Evolutionary conservation across 2,329 filamentous ascomycete genomes (phyloP).

Genomic region (Macroventuria anomochaeta): DNA sequence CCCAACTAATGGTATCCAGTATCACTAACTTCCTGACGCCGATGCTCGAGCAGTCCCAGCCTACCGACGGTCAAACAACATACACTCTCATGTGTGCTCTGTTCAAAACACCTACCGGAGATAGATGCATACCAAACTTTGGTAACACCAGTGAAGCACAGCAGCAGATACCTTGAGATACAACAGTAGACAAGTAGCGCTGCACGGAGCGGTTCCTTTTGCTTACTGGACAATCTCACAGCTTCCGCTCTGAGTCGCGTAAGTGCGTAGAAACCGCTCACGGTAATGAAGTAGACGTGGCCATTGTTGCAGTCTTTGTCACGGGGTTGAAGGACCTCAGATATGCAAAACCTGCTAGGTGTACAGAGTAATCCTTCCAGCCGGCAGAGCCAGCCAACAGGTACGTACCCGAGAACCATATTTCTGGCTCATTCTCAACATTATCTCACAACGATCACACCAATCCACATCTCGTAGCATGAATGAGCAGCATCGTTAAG

Average conservation of each 20-base stretch:
- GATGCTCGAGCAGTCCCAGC: background rate
- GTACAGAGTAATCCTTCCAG: background rate
- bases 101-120: background rate
- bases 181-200: background rate
- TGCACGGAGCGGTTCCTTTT: background rate
- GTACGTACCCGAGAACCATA: background rate
- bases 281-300: background rate
- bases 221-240: background rate
- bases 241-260: background rate
- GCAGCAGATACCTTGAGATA: slow-evolving; percentile 4
- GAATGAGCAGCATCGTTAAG: slow-evolving; percentile 4
- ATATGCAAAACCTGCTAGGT: background rate
- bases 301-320: too few species aligned
- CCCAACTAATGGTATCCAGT: background rate
- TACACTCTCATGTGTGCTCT: background rate
- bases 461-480: slow-evolving; percentile 4
- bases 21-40: background rate
- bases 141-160: slow-evolving; percentile 1
- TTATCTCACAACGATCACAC: background rate
- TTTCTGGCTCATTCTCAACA: background rate
- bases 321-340: background rate
- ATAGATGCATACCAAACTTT: background rate
- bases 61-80: background rate
- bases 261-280: background rate
- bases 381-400: background rate